Percentiles rank a stretch among this genome's conserved stretches.
These are phyloP conservation scores for Acer negundo DNA, from an alignment of 345 rosid species.

Conservation along the genomic window DNA sequence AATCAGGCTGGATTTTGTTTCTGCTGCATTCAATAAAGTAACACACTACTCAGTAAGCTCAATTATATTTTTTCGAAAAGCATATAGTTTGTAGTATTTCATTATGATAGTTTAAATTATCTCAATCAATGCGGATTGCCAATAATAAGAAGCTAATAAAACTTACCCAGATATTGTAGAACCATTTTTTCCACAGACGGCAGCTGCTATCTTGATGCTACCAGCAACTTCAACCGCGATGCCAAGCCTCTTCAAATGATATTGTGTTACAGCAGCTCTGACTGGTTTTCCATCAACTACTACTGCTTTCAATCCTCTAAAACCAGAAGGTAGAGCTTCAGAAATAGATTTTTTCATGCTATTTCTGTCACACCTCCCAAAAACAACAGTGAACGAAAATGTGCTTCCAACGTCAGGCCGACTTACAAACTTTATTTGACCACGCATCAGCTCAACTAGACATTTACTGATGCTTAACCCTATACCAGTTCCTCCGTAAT, in stretches of 20 bases:
- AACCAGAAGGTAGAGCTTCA: constrained; percentile 70
- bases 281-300: constrained; percentile 87
- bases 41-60: not conserved
- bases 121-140: not conserved
- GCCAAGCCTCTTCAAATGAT: constrained; percentile 93
- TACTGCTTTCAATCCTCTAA: constrained; percentile 76
- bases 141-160: not conserved
- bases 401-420: constrained; percentile 85
- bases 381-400: constrained; percentile 71
- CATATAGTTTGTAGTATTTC: not conserved
- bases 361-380: constrained; percentile 53
- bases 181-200: constrained; percentile 49
- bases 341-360: constrained; percentile 51
- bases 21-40: constrained; percentile 30
- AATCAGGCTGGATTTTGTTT: constrained; percentile 52
- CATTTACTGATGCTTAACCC: constrained; percentile 97
- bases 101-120: not conserved
- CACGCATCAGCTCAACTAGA: constrained; percentile 91
- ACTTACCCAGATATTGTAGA: constrained; percentile 57
- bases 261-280: constrained; percentile 85
- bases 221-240: constrained; percentile 65
- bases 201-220: constrained; percentile 42
- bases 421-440: constrained; percentile 82
- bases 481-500: constrained; percentile 94
- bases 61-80: not conserved